A percentile compares a stretch with the other conserved stretches of the same genome.
Conservation (phyloP, 768 basidiomycete species). For the Suillus bovinus region DNA sequence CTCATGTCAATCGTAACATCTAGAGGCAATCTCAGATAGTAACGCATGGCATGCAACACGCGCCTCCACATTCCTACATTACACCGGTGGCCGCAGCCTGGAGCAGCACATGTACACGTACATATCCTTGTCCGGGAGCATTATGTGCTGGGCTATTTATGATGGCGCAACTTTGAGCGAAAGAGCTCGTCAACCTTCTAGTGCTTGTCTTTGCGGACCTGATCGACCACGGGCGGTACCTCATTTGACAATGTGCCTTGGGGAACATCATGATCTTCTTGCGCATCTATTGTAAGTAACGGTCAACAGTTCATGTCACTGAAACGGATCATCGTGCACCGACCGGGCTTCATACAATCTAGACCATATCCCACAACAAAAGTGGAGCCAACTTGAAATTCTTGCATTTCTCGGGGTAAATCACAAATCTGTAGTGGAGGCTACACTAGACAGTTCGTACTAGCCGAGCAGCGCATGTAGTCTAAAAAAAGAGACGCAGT, state of each 20-base stretch:
- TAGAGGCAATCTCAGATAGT: no score
- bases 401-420: background rate
- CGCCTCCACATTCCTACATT: no score
- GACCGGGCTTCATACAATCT: background rate
- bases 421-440: background rate
- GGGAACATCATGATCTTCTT: background rate
- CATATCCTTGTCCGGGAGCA: background rate
- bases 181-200: background rate
- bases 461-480: background rate
- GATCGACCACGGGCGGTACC: background rate
- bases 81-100: background rate
- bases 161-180: background rate
- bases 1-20: no score
- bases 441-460: slow-evolving; percentile 1
- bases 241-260: background rate
- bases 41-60: no score
- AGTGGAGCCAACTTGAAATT: background rate
- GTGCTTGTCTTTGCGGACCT: background rate
- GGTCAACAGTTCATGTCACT: background rate
- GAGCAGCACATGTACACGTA: background rate
- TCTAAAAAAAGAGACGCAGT: background rate
- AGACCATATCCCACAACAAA: background rate
- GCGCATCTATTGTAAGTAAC: background rate
- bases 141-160: background rate
- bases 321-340: background rate